These are phyloP conservation scores for Neobulgaria alba DNA, from an alignment of 2,329 filamentous ascomycete genomes.

Conservation along the genomic window DNA sequence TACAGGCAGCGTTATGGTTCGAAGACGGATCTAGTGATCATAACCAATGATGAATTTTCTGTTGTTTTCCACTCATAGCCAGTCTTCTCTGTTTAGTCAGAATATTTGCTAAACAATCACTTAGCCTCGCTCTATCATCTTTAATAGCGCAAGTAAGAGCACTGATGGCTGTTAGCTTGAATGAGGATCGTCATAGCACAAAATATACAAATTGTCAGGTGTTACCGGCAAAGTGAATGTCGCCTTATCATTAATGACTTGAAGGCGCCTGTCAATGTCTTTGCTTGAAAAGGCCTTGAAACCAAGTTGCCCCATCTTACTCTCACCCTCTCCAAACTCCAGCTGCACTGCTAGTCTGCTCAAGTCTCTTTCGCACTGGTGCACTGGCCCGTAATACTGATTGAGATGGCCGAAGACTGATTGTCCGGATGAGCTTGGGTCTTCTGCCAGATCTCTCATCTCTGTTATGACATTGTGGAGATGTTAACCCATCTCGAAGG, in stretches of 20 bases:
- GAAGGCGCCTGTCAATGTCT: too few relatives aligned
- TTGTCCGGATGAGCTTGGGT: too few relatives aligned
- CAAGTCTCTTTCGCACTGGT: slow-evolving; percentile 4
- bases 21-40: slow-evolving; percentile 28
- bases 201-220: too few relatives aligned
- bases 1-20: slow-evolving; percentile 28
- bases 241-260: too few relatives aligned
- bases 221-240: too few relatives aligned
- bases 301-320: slow-evolving; percentile 6
- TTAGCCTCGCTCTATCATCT: slow-evolving; percentile 2
- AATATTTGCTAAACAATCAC: neutral
- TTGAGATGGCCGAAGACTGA: too few relatives aligned
- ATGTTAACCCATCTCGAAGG: too few relatives aligned
- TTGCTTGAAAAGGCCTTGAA: slow-evolving; percentile 6
- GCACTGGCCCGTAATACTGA: too few relatives aligned
- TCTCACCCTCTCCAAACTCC: slow-evolving; percentile 1
- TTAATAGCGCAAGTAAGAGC: slow-evolving; percentile 3
- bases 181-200: too few relatives aligned
- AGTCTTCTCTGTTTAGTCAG: neutral
- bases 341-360: slow-evolving; percentile 1
- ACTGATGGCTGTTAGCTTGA: slow-evolving; percentile 2
- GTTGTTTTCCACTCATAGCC: neutral
- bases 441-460: too few relatives aligned
- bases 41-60: neutral
- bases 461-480: too few relatives aligned